A percentile compares a stretch with the other conserved stretches of the same genome.
Evolutionary conservation across 2,329 filamentous ascomycete genomes (phyloP).

Genomic region (Colletotrichum sp.): DNA sequence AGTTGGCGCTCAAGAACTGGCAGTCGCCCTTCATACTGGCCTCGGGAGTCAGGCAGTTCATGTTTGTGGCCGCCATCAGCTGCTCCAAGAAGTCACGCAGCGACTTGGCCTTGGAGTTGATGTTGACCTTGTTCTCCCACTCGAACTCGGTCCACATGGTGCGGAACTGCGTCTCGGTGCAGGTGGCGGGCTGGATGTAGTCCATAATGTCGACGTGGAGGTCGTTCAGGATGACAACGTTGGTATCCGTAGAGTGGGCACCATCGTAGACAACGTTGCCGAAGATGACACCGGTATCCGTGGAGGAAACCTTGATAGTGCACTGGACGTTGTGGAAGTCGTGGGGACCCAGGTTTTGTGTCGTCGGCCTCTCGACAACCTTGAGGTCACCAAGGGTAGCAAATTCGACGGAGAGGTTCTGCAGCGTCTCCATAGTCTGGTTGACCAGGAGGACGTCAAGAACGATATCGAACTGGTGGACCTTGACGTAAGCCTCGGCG

Average conservation of each 20-base stretch:
- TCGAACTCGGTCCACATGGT: slow-evolving; percentile 99
- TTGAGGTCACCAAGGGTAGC: slow-evolving; percentile 98
- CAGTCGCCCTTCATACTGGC: slow-evolving; percentile 97
- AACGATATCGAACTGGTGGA: slow-evolving; percentile 98
- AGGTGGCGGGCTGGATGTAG: slow-evolving; percentile 96
- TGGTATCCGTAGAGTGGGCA: slow-evolving; percentile 87
- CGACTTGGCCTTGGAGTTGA: slow-evolving; percentile 95
- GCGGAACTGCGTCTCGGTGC: slow-evolving; percentile 97
- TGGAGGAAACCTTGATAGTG: slow-evolving; percentile 98
- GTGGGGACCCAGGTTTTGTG: slow-evolving; percentile 92
- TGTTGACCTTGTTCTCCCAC: slow-evolving; percentile 99
- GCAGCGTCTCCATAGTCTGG: slow-evolving; percentile 93
- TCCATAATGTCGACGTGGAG: slow-evolving; percentile 99
- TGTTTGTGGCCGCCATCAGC: slow-evolving; percentile 97
- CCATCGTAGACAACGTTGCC: slow-evolving; percentile 99
- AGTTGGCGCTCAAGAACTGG: slow-evolving; percentile 95
- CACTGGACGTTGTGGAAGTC: slow-evolving; percentile 99
- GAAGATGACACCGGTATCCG: slow-evolving; percentile 98
- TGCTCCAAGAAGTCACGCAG: slow-evolving; percentile 91
- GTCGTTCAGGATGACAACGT: slow-evolving; percentile 97
- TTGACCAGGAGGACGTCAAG: slow-evolving; percentile 96
- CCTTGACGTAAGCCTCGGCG: slow-evolving; percentile 98
- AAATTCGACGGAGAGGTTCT: slow-evolving; percentile 97
- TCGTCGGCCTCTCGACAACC: slow-evolving; percentile 94
- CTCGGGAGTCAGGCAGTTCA: slow-evolving; percentile 96